phyloP scores from a whole-genome alignment of 176 grass and related monocot genomes.

The Cenchrus americanus region DNA sequence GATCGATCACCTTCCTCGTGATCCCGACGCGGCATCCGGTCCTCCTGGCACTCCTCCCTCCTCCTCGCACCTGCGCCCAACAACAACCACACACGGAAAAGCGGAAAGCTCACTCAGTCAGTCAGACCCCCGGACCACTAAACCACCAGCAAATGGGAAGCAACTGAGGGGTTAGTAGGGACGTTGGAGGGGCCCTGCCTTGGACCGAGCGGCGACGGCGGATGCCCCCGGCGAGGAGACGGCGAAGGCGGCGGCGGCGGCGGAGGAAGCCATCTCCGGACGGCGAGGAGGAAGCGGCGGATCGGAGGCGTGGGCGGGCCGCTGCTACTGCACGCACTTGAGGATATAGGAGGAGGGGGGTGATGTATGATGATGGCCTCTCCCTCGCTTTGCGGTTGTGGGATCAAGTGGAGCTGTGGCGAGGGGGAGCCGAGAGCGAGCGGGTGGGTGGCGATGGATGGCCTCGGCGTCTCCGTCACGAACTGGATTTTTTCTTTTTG shows the following conservation, averaged over 20 bases:
- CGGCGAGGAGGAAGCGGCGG: neutral
- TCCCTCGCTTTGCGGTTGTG: neutral
- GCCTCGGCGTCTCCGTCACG: constrained; percentile 48
- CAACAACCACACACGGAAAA: neutral
- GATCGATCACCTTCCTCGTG: constrained; percentile 48
- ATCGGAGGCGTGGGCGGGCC: neutral
- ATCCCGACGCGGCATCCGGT: constrained; percentile 38
- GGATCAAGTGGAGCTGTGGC: neutral
- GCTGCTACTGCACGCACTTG: neutral
- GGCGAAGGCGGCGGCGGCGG: constrained; percentile 1
- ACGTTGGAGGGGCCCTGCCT: constrained; percentile 16
- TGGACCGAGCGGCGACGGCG: constrained; percentile 39
- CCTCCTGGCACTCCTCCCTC: constrained; percentile 1
- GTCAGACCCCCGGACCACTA: neutral
- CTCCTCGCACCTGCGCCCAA: constrained; percentile 26
- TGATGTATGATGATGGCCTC: neutral
- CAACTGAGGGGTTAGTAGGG: neutral
- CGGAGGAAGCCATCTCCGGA: constrained; percentile 33
- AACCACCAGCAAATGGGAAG: neutral
- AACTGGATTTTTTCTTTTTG: no score
- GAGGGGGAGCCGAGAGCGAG: neutral
- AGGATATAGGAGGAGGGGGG: neutral
- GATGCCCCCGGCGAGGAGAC: constrained; percentile 40
- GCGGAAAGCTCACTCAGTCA: no score
- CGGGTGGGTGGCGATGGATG: constrained; percentile 48